These are phyloP conservation scores for Lentinula raphanica DNA, from an alignment of 768 basidiomycete species.

Conservation along the genomic window DNA sequence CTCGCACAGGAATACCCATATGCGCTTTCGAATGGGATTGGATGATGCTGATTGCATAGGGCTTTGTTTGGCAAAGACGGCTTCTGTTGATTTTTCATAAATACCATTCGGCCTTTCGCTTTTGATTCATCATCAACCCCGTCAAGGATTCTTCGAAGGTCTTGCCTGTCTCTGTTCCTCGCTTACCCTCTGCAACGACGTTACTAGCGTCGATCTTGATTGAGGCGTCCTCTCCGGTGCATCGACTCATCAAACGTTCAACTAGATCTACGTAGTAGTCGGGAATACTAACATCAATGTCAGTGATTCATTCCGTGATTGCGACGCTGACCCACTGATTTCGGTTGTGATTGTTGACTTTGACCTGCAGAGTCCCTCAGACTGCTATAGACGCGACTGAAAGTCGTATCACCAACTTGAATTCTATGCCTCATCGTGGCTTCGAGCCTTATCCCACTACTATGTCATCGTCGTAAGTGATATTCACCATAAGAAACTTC, in stretches of 20 bases:
- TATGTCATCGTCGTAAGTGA: conserved; percentile 6
- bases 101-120: conserved; percentile 5
- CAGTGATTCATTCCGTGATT: not conserved
- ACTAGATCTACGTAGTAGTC: not conserved
- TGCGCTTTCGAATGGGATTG: conserved; percentile 4
- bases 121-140: conserved; percentile 9
- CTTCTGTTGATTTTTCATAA: conserved; percentile 8
- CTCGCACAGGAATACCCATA: conserved; percentile 9
- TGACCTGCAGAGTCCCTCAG: not conserved
- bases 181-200: not conserved
- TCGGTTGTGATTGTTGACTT: conserved; percentile 1
- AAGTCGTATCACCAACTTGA: not conserved
- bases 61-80: conserved; percentile 3
- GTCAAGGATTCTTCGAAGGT: conserved; percentile 1
- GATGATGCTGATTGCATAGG: conserved; percentile 4
- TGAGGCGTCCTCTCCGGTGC: not conserved
- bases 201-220: not conserved
- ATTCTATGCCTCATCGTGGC: conserved; percentile 5
- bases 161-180: not conserved
- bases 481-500: not conserved
- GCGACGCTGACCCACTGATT: conserved; percentile 4
- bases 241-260: not conserved
- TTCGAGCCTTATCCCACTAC: conserved; percentile 7
- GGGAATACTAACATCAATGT: not conserved
- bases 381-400: not conserved